Evolutionary conservation across 352 stramenopile genomes (phyloP).

Genomic region (Elongisporangium undulatum): DNA sequence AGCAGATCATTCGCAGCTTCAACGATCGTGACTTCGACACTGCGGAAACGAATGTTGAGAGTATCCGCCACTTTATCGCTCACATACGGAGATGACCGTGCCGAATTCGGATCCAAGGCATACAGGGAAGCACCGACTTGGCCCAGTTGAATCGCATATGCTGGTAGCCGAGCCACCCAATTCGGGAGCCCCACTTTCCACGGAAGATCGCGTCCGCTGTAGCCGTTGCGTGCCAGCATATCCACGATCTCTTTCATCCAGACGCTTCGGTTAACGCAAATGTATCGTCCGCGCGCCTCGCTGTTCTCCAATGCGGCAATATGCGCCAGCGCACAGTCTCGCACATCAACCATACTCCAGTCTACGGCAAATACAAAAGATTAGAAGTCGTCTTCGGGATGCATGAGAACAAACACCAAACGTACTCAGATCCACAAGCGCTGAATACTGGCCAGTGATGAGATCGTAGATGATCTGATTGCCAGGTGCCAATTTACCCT

Average conservation of each 20-base stretch:
- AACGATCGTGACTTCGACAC: constrained; percentile 57
- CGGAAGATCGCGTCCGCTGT: constrained; percentile 82
- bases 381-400: constrained; percentile 1
- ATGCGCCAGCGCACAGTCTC: constrained; percentile 77
- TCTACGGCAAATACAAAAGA: constrained; percentile 25
- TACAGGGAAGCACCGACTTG: constrained; percentile 82
- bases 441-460: constrained; percentile 83
- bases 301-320: constrained; percentile 82
- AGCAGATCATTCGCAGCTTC: constrained; percentile 81
- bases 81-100: constrained; percentile 68
- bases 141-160: constrained; percentile 80
- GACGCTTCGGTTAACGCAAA: constrained; percentile 79
- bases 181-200: constrained; percentile 76
- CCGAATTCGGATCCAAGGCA: constrained; percentile 43
- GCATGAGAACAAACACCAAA: not conserved
- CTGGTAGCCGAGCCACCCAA: constrained; percentile 81
- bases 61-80: constrained; percentile 79
- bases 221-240: constrained; percentile 77
- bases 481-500: constrained; percentile 75
- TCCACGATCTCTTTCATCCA: constrained; percentile 90
- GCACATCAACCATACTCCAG: constrained; percentile 85
- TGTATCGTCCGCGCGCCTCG: constrained; percentile 79
- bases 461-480: constrained; percentile 88
- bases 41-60: constrained; percentile 74
- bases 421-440: constrained; percentile 80